Evolutionary conservation across 805 yeast species (phyloP).

Genomic region (Kregervanrija delftensis): DNA sequence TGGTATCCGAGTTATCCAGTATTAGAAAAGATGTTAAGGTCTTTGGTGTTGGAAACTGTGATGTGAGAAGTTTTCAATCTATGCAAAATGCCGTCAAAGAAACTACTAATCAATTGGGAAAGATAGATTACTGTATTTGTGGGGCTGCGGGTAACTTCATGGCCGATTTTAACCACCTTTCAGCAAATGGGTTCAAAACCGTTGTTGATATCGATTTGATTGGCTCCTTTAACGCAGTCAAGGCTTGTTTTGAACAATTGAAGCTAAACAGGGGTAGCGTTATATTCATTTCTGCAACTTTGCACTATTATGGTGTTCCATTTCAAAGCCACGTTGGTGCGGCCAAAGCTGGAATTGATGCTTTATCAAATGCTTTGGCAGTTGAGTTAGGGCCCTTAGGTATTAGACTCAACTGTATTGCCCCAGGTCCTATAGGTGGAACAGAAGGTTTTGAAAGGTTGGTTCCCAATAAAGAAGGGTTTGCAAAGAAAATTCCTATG

Average conservation of each 20-base stretch:
- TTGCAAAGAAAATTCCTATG: conserved; percentile 49
- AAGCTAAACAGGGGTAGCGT: conserved; percentile 61
- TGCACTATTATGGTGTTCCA: conserved; percentile 85
- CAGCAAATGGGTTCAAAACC: conserved; percentile 81
- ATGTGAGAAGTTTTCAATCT: conserved; percentile 67
- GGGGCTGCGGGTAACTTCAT: conserved; percentile 97
- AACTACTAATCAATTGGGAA: conserved; percentile 65
- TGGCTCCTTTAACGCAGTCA: conserved; percentile 85
- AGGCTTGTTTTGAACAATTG: conserved; percentile 68
- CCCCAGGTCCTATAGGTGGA: conserved; percentile 84
- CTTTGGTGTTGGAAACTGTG: conserved; percentile 63
- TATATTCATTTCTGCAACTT: conserved; percentile 79
- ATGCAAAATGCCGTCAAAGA: conserved; percentile 54
- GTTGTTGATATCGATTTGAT: conserved; percentile 82
- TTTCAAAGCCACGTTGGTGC: conserved; percentile 89
- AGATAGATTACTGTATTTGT: conserved; percentile 80
- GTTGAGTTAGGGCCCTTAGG: conserved; percentile 92
- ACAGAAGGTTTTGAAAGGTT: conserved; percentile 83
- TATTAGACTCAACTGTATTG: conserved; percentile 73
- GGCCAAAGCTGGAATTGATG: conserved; percentile 94
- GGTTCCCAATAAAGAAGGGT: conserved; percentile 33
- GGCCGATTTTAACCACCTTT: conserved; percentile 68
- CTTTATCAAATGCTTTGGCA: conserved; percentile 74
- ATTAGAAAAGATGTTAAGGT: conserved; percentile 60
- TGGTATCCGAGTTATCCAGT: conserved; percentile 57